Evolutionary conservation across 139 green algal species (phyloP).

Genomic region (Tetradesmus lagerheimii): DNA sequence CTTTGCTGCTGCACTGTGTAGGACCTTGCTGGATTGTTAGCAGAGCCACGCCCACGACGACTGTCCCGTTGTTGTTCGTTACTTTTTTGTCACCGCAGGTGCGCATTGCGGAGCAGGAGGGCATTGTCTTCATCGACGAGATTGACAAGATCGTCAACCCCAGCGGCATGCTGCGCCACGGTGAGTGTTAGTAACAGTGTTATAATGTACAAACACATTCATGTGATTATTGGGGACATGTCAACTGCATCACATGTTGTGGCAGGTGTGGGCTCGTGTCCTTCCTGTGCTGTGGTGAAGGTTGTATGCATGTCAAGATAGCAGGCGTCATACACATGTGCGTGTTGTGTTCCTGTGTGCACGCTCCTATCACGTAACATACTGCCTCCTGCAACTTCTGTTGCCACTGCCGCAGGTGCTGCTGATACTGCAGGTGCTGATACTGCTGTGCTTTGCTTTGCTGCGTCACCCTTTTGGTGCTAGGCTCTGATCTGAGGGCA

Average conservation of each 20-base stretch:
- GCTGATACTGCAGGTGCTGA: not conserved
- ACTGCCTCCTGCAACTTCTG: not conserved
- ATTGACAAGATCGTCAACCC: constrained; percentile 96
- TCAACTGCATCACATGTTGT: no score
- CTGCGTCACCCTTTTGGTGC: no score
- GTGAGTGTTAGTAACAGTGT: constrained; percentile 38
- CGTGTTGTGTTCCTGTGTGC: not conserved
- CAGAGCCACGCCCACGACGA: no score
- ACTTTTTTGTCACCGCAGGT: constrained; percentile 37
- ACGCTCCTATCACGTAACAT: not conserved
- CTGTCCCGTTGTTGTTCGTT: no score
- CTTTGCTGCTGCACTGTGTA: no score
- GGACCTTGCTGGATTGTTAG: no score
- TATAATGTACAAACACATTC: not conserved
- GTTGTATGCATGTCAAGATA: not conserved
- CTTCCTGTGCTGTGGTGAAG: no score
- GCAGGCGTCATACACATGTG: not conserved
- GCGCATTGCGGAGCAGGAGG: constrained; percentile 40
- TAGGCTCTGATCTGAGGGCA: no score
- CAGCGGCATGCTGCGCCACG: constrained; percentile 69
- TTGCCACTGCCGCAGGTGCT: not conserved
- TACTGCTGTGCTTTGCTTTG: not conserved
- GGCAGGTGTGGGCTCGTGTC: no score
- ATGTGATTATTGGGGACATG: no score
- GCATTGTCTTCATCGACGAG: constrained; percentile 99